These are phyloP conservation scores for Biancaea sappan DNA, from an alignment of 306 rosid species.

Conservation along the genomic window DNA sequence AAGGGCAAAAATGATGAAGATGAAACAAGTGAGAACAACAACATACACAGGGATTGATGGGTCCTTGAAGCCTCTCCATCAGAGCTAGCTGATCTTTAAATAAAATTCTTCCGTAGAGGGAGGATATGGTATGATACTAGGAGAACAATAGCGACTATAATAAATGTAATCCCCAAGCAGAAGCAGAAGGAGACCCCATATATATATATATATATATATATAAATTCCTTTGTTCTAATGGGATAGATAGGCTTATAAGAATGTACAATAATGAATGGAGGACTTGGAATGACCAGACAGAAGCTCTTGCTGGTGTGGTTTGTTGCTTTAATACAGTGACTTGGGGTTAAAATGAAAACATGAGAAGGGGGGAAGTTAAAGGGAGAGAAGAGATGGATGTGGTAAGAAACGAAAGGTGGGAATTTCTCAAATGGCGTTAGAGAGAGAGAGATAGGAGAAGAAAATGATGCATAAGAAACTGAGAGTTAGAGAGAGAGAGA, in stretches of 20 bases:
- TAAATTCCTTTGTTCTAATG: conserved; percentile 58
- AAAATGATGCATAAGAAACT: conserved; percentile 38
- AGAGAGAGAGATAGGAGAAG: conserved; percentile 37
- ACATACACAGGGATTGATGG: conserved; percentile 81
- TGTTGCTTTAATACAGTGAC: not conserved
- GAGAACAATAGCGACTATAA: conserved; percentile 53
- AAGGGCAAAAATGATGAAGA: conserved; percentile 14
- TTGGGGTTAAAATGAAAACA: conserved; percentile 27
- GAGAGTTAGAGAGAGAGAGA: conserved; percentile 39
- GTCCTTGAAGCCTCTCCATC: conserved; percentile 95
- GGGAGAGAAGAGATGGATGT: conserved; percentile 30
- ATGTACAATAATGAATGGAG: conserved; percentile 62
- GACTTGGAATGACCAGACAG: conserved; percentile 38
- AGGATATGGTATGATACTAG: too few relatives aligned
- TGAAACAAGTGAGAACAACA: not conserved
- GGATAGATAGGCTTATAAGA: conserved; percentile 38
- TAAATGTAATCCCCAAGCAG: conserved; percentile 65
- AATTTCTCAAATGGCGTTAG: too few relatives aligned
- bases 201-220: not conserved
- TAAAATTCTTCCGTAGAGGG: conserved; percentile 75
- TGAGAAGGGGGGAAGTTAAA: conserved; percentile 8
- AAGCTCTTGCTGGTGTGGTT: not conserved
- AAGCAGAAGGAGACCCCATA: conserved; percentile 68
- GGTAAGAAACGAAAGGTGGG: conserved; percentile 79
- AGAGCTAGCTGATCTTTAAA: conserved; percentile 41